Conservation (phyloP, 2,329 filamentous ascomycete species). For the Penicillium aurantiogriseum region DNA sequence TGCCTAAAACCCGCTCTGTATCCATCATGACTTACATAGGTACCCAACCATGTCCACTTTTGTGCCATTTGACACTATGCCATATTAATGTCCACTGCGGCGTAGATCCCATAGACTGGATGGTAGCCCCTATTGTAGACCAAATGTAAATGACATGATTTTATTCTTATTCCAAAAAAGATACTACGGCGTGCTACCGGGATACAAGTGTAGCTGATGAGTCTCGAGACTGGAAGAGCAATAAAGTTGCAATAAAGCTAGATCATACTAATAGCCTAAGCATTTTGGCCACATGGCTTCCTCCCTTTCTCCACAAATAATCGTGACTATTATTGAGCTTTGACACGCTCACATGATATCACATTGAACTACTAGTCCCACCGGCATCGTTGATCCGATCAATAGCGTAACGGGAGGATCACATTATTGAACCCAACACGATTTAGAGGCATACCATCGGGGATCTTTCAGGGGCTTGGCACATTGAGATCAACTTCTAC, state of each 20-base stretch:
- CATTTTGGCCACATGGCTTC: slow-evolving; percentile 1
- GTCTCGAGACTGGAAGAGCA: not conserved
- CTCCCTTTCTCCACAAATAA: not conserved
- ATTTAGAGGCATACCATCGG: not conserved
- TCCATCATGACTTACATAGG: not conserved
- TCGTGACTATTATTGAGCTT: slow-evolving; percentile 1
- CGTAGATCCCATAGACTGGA: not conserved
- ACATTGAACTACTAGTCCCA: not conserved
- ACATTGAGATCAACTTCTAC: not conserved
- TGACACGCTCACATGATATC: slow-evolving; percentile 1
- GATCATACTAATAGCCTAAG: not conserved
- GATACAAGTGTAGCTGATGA: not conserved
- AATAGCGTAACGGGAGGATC: slow-evolving; percentile 5
- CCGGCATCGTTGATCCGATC: not conserved
- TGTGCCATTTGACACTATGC: not conserved
- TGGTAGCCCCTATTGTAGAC: not conserved
- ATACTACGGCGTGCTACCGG: not conserved
- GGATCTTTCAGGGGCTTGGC: not conserved
- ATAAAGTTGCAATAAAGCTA: not conserved
- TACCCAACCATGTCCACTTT: not conserved
- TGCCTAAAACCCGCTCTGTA: not conserved
- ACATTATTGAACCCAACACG: not conserved
- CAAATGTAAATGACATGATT: not conserved
- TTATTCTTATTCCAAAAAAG: not conserved
- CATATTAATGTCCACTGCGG: not conserved